Evolutionary conservation across 805 yeast species (phyloP), one percentile per base, ranked within the genome.

Genomic region (Myxozyma sirexii): DNA sequence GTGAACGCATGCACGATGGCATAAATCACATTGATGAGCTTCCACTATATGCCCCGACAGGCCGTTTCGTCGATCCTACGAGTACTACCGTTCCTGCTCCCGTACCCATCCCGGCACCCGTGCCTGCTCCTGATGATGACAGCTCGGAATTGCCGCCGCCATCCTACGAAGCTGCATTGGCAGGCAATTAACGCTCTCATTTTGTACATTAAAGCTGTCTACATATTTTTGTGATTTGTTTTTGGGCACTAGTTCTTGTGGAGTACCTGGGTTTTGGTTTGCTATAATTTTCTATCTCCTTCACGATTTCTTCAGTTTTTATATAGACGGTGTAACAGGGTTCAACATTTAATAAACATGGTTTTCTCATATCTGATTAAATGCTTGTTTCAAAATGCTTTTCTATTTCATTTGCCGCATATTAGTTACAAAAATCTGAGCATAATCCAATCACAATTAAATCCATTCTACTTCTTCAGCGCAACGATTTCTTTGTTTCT

Each of bases 1-100:
- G 70, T 8, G 70, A 68, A 45, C 59, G 68, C 37, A 38, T 62
- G 56, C 59, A 52, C 19, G 64, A 65, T 3, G 69, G 70, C 13
- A 27, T 68, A 21, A 41, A 56, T 44, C 70, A 67, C 37, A 58
- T 66, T 13, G 70, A 67, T 35, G 65, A 66, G 44, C 52, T 67
- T 21, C 70, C 70, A 2, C 26, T 35, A 2, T 67, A 67, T 52
- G 44, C 50, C 15, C 48, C 54, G 6, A 8, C 49, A 8, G 51
- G 31, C n/a, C 24, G 29, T 2, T 57, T 46, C 24, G 39, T 13
- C n/a, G 12, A 17, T 4, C n/a, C n/a, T n/a, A n/a, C n/a, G n/a
- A n/a, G n/a, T n/a, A n/a, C n/a, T n/a, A 13, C 39, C 24, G 39
- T 19, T 29, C 12, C 43, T 19, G 35, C 43, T 26, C 23, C 53